Conservation (phyloP, 345 rosid species). For the Linum tenue region DNA sequence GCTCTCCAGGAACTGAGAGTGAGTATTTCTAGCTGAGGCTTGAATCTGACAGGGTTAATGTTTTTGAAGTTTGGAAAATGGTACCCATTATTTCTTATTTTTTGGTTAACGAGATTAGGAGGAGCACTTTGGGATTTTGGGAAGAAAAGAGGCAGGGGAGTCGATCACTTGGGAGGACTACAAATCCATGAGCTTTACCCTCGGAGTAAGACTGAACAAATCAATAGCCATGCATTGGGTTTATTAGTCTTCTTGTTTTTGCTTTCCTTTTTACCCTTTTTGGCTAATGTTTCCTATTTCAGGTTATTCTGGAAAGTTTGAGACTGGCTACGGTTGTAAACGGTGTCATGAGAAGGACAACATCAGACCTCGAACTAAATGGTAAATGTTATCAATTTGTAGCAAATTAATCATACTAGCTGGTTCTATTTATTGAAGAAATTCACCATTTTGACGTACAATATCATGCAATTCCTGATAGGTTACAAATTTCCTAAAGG, state of each 20-base stretch:
- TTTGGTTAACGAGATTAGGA: constrained; percentile 18
- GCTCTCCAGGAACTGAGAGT: constrained; percentile 73
- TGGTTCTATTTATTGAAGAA: constrained; percentile 3
- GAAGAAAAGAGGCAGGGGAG: constrained; percentile 32
- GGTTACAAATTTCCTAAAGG: background rate
- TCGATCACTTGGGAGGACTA: constrained; percentile 41
- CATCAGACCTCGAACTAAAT: constrained; percentile 63
- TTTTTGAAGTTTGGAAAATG: too few relatives aligned
- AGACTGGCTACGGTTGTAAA: constrained; percentile 79
- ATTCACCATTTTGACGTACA: background rate
- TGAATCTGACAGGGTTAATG: background rate
- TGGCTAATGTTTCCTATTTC: constrained; percentile 15
- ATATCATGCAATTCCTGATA: background rate
- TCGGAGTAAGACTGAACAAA: constrained; percentile 33
- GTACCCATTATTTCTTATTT: background rate
- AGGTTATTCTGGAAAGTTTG: constrained; percentile 73
- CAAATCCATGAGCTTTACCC: constrained; percentile 53
- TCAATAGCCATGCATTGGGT: background rate
- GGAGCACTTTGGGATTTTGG: constrained; percentile 44
- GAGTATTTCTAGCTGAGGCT: constrained; percentile 11
- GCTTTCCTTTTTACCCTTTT: background rate
- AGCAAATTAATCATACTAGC: constrained; percentile 57
- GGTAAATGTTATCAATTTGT: constrained; percentile 31
- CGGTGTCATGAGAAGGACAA: constrained; percentile 73
- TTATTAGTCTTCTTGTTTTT: background rate